phyloP scores from a whole-genome alignment of 352 stramenopile species.

The Pythium chondricola region DNA sequence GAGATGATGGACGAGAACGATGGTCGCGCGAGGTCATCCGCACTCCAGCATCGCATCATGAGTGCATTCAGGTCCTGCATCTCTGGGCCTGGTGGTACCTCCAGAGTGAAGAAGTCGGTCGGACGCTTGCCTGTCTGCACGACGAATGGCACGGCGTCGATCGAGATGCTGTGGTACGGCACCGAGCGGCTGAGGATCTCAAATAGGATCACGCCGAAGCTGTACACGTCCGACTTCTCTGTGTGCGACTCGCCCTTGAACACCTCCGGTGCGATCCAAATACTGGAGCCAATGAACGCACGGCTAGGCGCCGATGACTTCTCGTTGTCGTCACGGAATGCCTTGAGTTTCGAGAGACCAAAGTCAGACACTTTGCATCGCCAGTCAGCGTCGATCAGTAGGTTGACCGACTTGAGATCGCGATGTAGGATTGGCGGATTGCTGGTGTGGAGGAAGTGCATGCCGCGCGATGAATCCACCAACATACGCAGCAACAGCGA shows the following conservation, averaged over 20 bases:
- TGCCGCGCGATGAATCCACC: slow-evolving; percentile 80
- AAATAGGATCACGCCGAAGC: slow-evolving; percentile 81
- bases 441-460: slow-evolving; percentile 90
- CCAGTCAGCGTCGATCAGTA: slow-evolving; percentile 86
- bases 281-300: slow-evolving; percentile 77
- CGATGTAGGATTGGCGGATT: slow-evolving; percentile 85
- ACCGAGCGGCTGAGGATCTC: slow-evolving; percentile 56
- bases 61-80: slow-evolving; percentile 64
- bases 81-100: slow-evolving; percentile 34
- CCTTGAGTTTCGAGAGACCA: slow-evolving; percentile 82
- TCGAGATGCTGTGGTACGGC: slow-evolving; percentile 71
- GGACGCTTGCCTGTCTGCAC: slow-evolving; percentile 72
- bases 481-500: slow-evolving; percentile 82
- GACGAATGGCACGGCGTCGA: slow-evolving; percentile 78
- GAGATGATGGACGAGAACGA: slow-evolving; percentile 83
- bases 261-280: slow-evolving; percentile 89
- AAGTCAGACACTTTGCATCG: slow-evolving; percentile 89
- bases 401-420: slow-evolving; percentile 87
- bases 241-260: slow-evolving; percentile 84
- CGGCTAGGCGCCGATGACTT: slow-evolving; percentile 27
- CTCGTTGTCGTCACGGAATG: slow-evolving; percentile 57
- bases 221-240: slow-evolving; percentile 87
- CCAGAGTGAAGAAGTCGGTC: slow-evolving; percentile 64
- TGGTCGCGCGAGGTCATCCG: slow-evolving; percentile 56
- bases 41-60: slow-evolving; percentile 78